These are phyloP conservation scores for Diplocarpon mali DNA, from an alignment of 2,329 filamentous ascomycete species.

Conservation along the genomic window DNA sequence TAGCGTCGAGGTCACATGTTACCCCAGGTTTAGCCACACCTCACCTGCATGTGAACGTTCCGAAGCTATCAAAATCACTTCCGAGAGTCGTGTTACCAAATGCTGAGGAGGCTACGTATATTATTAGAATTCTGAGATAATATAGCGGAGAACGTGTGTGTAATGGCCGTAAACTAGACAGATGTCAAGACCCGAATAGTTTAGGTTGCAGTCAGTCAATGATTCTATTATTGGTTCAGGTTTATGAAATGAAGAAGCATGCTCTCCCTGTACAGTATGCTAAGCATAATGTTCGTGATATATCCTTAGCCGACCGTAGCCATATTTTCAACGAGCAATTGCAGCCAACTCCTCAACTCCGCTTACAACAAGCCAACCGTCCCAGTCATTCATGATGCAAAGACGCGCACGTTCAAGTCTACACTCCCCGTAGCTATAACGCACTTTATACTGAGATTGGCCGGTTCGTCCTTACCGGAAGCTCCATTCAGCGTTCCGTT, in stretches of 20 bases:
- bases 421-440: slow-evolving; percentile 83
- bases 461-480: slow-evolving; percentile 31
- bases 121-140: no score
- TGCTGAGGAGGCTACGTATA: no score
- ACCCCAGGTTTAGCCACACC: not conserved
- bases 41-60: not conserved
- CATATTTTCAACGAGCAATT: slow-evolving; percentile 9
- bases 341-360: slow-evolving; percentile 19
- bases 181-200: not conserved
- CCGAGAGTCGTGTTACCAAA: no score
- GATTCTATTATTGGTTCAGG: slow-evolving; percentile 6
- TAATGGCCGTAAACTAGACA: not conserved
- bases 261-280: slow-evolving; percentile 20
- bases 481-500: slow-evolving; percentile 40
- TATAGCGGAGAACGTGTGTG: no score
- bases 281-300: slow-evolving; percentile 25
- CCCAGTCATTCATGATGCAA: slow-evolving; percentile 39
- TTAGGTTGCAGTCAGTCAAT: not conserved
- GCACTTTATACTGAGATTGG: slow-evolving; percentile 60
- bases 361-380: slow-evolving; percentile 6
- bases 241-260: slow-evolving; percentile 3
- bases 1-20: not conserved
- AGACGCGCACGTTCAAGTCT: slow-evolving; percentile 68
- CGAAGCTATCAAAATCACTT: no score
- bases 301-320: slow-evolving; percentile 19